Percentiles rank a stretch among this genome's conserved stretches.
phyloP scores from a whole-genome alignment of 1,284 basidiomycete genomes.

The Apiotrichum siamense region DNA sequence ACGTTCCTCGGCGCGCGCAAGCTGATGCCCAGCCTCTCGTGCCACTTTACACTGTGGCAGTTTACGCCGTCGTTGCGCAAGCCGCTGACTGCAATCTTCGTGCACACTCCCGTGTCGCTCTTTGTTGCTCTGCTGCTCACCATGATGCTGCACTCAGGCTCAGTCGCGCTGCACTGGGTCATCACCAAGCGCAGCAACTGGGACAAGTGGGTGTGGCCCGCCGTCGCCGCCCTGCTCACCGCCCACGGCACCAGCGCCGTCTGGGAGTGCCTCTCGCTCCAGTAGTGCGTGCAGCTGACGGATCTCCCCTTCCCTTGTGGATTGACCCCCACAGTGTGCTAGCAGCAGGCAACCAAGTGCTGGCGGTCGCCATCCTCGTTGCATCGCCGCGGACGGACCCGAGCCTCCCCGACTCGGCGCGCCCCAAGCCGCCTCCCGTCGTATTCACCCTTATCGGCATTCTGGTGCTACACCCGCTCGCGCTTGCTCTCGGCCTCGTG shows the following conservation, averaged over 20 bases:
- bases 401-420: constrained; percentile 27
- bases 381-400: constrained; percentile 33
- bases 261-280: constrained; percentile 32
- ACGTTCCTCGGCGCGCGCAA: no score
- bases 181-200: constrained; percentile 25
- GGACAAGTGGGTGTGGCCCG: constrained; percentile 38
- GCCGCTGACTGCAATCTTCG: constrained; percentile 51
- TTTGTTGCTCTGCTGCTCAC: constrained; percentile 50
- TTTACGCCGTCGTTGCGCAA: constrained; percentile 42
- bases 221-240: constrained; percentile 31
- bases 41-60: constrained; percentile 40
- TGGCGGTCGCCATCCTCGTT: constrained; percentile 44
- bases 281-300: constrained; percentile 43
- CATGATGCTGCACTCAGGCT: constrained; percentile 50
- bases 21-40: constrained; percentile 31
- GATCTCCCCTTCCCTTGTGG: no score
- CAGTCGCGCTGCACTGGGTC: constrained; percentile 50
- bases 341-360: constrained; percentile 37
- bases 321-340: constrained; percentile 39
- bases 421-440: constrained; percentile 37
- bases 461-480: constrained; percentile 44
- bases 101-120: constrained; percentile 51
- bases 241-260: constrained; percentile 38
- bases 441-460: constrained; percentile 40
- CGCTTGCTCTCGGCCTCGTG: constrained; percentile 34